Evolutionary conservation across 139 green algal genomes (phyloP).

Genomic region (Microglena sp.): DNA sequence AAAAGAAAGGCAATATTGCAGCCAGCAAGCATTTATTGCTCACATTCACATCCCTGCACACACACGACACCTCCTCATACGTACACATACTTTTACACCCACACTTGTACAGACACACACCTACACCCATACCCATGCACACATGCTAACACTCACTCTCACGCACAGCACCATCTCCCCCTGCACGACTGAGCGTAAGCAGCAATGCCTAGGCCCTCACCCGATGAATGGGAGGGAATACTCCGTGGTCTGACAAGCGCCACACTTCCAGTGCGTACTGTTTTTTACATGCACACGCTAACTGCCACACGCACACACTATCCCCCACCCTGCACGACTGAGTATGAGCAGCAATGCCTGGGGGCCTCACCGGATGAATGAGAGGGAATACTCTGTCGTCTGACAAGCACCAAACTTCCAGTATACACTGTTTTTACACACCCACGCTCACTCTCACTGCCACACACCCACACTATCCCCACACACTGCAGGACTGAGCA

Average conservation of each 20-base stretch:
- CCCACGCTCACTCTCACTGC: neutral
- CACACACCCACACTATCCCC: neutral
- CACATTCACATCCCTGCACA: neutral
- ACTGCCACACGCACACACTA: slow-evolving; percentile 6
- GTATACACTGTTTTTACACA: no score
- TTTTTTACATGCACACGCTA: slow-evolving; percentile 2
- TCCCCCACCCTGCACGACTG: neutral
- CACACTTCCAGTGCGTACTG: neutral
- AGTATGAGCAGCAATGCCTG: no score
- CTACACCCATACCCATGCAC: neutral
- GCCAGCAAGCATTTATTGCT: no score
- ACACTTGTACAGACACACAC: neutral
- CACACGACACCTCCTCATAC: neutral
- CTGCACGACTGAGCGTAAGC: neutral
- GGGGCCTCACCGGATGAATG: no score
- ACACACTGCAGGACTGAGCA: neutral
- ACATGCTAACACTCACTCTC: neutral
- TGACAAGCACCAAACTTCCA: no score
- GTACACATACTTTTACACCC: neutral
- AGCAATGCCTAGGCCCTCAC: neutral
- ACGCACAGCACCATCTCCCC: neutral
- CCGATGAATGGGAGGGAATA: no score
- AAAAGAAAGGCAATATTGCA: no score
- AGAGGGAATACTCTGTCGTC: no score
- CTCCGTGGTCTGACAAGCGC: no score